Evolutionary conservation across 352 stramenopile genomes (phyloP).

Genomic region (Pythium brachiatum): DNA sequence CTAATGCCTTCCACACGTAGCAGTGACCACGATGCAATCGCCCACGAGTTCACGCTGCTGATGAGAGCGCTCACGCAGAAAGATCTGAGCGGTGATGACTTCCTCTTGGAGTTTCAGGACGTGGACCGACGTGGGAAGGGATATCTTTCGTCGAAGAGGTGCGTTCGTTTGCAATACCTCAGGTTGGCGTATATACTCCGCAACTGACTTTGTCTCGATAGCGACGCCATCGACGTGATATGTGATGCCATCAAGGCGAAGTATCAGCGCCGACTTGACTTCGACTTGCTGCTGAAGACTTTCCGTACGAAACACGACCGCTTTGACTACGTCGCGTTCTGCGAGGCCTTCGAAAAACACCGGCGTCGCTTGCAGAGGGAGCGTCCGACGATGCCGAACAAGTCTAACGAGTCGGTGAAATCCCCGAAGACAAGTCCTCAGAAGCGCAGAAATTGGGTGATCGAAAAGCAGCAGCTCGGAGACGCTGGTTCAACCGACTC

Average conservation of each 20-base stretch:
- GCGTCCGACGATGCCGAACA: neutral
- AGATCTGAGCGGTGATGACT: slow-evolving; percentile 16
- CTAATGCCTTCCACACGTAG: slow-evolving; percentile 29
- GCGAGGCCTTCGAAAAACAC: slow-evolving; percentile 11
- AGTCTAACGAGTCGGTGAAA: neutral
- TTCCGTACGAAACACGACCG: slow-evolving; percentile 9
- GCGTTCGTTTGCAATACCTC: neutral
- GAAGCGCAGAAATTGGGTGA: slow-evolving; percentile 12
- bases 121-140: slow-evolving; percentile 13
- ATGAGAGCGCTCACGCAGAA: neutral
- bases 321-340: slow-evolving; percentile 24
- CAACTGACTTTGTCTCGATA: no score
- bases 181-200: neutral
- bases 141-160: slow-evolving; percentile 21
- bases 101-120: slow-evolving; percentile 16
- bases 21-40: slow-evolving; percentile 6
- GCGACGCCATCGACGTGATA: no score
- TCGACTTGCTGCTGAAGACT: slow-evolving; percentile 11
- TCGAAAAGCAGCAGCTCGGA: slow-evolving; percentile 8
- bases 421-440: slow-evolving; percentile 15
- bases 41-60: slow-evolving; percentile 5
- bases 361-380: neutral
- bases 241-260: neutral
- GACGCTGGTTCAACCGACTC: neutral
- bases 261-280: slow-evolving; percentile 20